Conservation (phyloP, 768 basidiomycete species). For the Hygrocybe coccinea region DNA sequence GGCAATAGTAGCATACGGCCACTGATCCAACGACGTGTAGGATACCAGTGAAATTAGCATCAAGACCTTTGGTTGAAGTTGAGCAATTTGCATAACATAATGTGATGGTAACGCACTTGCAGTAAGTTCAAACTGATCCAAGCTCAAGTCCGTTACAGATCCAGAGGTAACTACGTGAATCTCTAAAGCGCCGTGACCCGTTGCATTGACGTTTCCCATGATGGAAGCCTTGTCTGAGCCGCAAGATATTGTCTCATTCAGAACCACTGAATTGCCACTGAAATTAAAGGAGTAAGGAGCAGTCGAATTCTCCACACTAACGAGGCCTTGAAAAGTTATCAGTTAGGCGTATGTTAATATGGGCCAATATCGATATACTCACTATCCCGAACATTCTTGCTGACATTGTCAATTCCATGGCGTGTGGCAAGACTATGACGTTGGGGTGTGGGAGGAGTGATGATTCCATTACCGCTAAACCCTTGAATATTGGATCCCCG, state of each 20-base stretch:
- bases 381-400: no score
- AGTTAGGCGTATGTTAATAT: neutral
- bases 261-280: constrained; percentile 10
- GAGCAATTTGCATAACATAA: neutral
- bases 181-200: constrained; percentile 24
- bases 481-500: constrained; percentile 12
- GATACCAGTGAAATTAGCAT: constrained; percentile 27
- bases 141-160: constrained; percentile 26
- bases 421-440: no score
- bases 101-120: no score
- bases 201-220: constrained; percentile 14
- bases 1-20: constrained; percentile 15
- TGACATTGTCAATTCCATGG: no score
- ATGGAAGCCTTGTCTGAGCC: constrained; percentile 4
- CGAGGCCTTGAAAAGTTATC: constrained; percentile 15
- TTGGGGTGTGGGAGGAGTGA: no score
- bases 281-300: constrained; percentile 17
- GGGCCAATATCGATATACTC: no score
- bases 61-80: constrained; percentile 13
- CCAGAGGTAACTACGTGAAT: constrained; percentile 27
- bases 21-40: constrained; percentile 24
- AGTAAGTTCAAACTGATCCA: constrained; percentile 23
- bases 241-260: constrained; percentile 18
- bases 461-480: no score
- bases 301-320: no score